These are phyloP conservation scores for Saturnispora quitensis DNA, from an alignment of 805 yeast species.

Conservation along the genomic window DNA sequence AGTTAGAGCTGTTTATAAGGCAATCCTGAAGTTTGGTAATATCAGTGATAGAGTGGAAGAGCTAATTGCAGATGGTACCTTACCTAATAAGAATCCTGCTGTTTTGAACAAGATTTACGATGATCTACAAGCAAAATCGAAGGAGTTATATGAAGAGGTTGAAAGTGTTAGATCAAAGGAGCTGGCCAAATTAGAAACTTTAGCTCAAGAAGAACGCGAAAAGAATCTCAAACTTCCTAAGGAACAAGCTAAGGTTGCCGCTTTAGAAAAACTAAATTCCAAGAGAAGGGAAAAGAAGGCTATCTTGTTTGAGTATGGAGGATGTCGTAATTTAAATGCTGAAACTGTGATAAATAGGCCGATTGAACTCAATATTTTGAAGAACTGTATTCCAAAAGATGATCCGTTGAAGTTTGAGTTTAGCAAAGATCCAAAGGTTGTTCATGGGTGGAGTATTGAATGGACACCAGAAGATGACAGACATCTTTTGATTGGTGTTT, in stretches of 20 bases:
- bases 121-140: conserved; percentile 60
- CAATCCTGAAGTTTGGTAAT: conserved; percentile 77
- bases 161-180: conserved; percentile 51
- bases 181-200: conserved; percentile 49
- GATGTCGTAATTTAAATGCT: conserved; percentile 84
- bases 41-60: conserved; percentile 70
- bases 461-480: conserved; percentile 85
- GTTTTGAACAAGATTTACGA: conserved; percentile 64
- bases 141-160: conserved; percentile 52
- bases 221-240: conserved; percentile 25
- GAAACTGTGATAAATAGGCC: conserved; percentile 80
- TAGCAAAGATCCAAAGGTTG: conserved; percentile 61
- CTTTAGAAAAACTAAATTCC: conserved; percentile 30
- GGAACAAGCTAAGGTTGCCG: conserved; percentile 15
- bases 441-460: conserved; percentile 81
- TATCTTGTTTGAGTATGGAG: conserved; percentile 76
- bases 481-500: conserved; percentile 76
- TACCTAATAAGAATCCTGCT: conserved; percentile 77
- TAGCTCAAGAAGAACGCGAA: conserved; percentile 47
- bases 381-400: conserved; percentile 40
- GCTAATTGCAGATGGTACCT: conserved; percentile 79
- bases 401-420: conserved; percentile 56
- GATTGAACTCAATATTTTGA: conserved; percentile 64
- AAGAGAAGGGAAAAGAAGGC: conserved; percentile 85
- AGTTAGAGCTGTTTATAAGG: conserved; percentile 73